Percentiles rank a stretch among this genome's conserved stretches.
phyloP scores from a whole-genome alignment of 345 rosid species.

The Capsella bursapastoris region DNA sequence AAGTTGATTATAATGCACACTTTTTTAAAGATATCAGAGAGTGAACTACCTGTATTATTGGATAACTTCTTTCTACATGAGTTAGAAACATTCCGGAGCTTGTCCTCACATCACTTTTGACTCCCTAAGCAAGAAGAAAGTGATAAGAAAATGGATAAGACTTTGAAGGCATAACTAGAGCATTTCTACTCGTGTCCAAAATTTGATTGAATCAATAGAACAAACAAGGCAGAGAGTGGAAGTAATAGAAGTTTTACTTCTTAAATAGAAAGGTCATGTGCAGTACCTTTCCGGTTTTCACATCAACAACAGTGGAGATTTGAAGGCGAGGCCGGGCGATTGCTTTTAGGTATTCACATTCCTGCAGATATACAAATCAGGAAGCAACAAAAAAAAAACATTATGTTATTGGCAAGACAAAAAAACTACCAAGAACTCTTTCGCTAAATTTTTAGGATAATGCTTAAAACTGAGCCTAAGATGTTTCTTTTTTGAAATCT shows the following conservation, averaged over 20 bases:
- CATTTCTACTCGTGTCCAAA: neutral
- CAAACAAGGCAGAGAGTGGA: constrained; percentile 15
- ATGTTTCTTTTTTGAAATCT: neutral
- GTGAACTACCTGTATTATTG: constrained; percentile 74
- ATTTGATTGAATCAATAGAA: constrained; percentile 1
- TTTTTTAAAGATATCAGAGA: neutral
- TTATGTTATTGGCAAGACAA: neutral
- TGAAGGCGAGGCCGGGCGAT: constrained; percentile 82
- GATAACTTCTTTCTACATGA: constrained; percentile 69
- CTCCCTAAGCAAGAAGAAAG: constrained; percentile 57
- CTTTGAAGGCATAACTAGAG: constrained; percentile 4
- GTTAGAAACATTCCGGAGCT: constrained; percentile 97
- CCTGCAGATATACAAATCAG: constrained; percentile 52
- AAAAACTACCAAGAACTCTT: neutral
- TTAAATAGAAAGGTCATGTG: constrained; percentile 8
- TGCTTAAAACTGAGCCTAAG: constrained; percentile 14
- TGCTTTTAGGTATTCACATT: constrained; percentile 90
- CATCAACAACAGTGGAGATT: constrained; percentile 86
- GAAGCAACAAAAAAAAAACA: constrained; percentile 25
- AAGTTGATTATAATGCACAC: neutral
- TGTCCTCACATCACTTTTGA: constrained; percentile 88
- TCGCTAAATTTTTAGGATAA: constrained; percentile 2
- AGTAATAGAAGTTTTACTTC: neutral
- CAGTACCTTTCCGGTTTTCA: constrained; percentile 87
- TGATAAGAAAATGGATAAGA: constrained; percentile 3